Conservation (phyloP, 495 filamentous ascomycete genomes). For the Astrocystis sublimbata region DNA sequence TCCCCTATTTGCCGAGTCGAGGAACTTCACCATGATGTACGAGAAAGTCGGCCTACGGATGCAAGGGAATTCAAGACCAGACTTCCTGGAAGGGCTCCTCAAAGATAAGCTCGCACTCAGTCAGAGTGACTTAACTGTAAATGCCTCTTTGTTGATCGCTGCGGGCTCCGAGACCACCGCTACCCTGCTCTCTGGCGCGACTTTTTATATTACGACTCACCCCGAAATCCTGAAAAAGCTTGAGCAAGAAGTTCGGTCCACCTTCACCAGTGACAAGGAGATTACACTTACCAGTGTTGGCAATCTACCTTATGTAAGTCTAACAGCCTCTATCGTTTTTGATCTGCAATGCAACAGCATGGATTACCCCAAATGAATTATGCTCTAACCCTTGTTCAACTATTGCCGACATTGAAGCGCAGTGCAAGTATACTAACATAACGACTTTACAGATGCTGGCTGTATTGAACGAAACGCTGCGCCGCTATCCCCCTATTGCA, state of each 20-base stretch:
- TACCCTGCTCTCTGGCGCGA: slow-evolving; percentile 52
- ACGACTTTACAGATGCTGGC: slow-evolving; percentile 43
- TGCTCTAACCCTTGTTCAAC: not conserved
- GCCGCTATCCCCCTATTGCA: slow-evolving; percentile 59
- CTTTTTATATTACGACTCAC: slow-evolving; percentile 53
- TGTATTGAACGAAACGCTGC: slow-evolving; percentile 57
- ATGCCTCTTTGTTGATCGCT: slow-evolving; percentile 45
- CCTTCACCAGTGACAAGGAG: slow-evolving; percentile 51
- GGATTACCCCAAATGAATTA: not conserved
- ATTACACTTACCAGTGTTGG: slow-evolving; percentile 52
- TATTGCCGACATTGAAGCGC: not conserved
- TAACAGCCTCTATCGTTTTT: not conserved
- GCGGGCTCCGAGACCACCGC: slow-evolving; percentile 64
- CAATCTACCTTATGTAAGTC: slow-evolving; percentile 45
- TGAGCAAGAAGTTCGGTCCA: slow-evolving; percentile 49
- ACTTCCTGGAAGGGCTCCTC: slow-evolving; percentile 53
- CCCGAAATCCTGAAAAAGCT: slow-evolving; percentile 46
- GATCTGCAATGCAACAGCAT: not conserved
- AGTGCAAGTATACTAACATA: not conserved
- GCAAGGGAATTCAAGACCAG: slow-evolving; percentile 40
- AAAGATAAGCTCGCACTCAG: slow-evolving; percentile 43
- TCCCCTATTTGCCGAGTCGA: slow-evolving; percentile 28
- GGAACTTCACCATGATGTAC: slow-evolving; percentile 36
- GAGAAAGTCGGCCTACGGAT: slow-evolving; percentile 46
- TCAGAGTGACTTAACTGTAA: slow-evolving; percentile 20